A percentile compares a stretch with the other conserved stretches of the same genome.
Conservation (phyloP, 2,329 filamentous ascomycete species). For the Alternaria ventricosa region DNA sequence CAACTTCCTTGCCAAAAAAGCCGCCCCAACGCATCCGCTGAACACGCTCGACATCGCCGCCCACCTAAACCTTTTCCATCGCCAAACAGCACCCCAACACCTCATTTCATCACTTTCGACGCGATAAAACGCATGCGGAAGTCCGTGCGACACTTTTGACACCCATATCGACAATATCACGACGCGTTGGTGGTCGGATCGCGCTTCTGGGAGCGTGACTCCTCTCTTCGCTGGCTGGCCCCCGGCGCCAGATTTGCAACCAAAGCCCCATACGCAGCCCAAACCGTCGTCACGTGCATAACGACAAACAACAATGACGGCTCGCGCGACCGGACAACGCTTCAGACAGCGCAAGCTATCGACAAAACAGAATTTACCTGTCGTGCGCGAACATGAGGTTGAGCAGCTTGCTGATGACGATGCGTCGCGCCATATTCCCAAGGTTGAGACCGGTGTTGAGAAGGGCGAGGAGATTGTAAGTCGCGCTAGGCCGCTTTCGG, state of each 20-base stretch:
- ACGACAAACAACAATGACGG: constrained; percentile 42
- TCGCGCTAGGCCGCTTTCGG: constrained; percentile 50
- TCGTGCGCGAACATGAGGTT: constrained; percentile 90
- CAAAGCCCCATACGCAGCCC: constrained; percentile 10
- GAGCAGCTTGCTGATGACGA: constrained; percentile 85
- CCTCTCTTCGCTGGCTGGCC: constrained; percentile 17
- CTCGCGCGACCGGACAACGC: constrained; percentile 58
- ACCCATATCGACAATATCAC: constrained; percentile 40
- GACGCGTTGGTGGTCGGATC: constrained; percentile 34
- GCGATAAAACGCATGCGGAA: constrained; percentile 29
- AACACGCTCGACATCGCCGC: constrained; percentile 16
- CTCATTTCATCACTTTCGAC: constrained; percentile 26
- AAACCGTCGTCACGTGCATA: constrained; percentile 36
- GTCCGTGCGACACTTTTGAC: constrained; percentile 34
- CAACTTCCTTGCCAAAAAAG: constrained; percentile 11
- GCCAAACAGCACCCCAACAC: constrained; percentile 21
- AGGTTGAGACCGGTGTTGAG: constrained; percentile 95
- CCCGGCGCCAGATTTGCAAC: constrained; percentile 31
- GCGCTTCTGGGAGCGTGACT: constrained; percentile 24
- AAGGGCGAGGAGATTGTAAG: constrained; percentile 96
- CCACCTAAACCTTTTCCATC: constrained; percentile 23
- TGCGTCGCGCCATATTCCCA: constrained; percentile 78
- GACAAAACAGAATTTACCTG: constrained; percentile 83
- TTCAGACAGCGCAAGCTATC: constrained; percentile 90
- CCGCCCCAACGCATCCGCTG: constrained; percentile 15